Evolutionary conservation across 495 filamentous ascomycete genomes (phyloP).

Genomic region (Penicillium angulare): DNA sequence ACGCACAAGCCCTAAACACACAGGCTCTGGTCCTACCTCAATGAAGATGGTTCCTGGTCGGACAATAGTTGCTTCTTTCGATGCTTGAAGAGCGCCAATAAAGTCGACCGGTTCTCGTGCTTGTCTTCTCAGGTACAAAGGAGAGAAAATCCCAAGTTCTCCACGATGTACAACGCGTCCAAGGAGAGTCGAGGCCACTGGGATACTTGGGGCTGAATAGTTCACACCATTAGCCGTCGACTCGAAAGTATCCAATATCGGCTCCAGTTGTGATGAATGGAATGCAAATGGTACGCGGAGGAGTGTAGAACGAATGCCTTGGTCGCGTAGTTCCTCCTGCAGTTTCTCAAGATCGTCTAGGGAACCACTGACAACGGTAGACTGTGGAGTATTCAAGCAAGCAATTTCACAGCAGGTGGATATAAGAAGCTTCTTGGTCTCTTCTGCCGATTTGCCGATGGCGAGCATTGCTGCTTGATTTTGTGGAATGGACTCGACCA

Average conservation of each 20-base stretch:
- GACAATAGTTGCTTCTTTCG: constrained; percentile 13
- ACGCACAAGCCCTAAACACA: not conserved
- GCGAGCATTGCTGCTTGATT: no score
- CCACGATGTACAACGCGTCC: constrained; percentile 12
- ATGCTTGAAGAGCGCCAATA: constrained; percentile 21
- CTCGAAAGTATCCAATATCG: constrained; percentile 48
- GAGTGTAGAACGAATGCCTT: constrained; percentile 24
- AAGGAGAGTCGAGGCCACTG: constrained; percentile 33
- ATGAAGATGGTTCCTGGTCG: constrained; percentile 28
- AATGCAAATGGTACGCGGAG: constrained; percentile 54
- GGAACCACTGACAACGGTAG: constrained; percentile 62
- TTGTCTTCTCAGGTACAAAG: constrained; percentile 27
- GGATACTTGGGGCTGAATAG: constrained; percentile 32
- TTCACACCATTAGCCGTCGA: constrained; percentile 27
- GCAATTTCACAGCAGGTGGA: not conserved
- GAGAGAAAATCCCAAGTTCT: constrained; percentile 19
- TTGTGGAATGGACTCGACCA: no score
- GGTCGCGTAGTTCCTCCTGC: not conserved
- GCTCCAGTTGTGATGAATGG: constrained; percentile 52
- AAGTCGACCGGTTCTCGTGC: constrained; percentile 35
- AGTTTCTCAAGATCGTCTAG: constrained; percentile 31
- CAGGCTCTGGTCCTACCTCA: constrained; percentile 23
- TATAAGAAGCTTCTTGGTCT: no score
- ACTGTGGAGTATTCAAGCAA: constrained; percentile 61
- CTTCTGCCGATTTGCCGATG: no score